phyloP scores from a whole-genome alignment of 1,139 yeast genomes.

The Nakaseomyces sp. region DNA sequence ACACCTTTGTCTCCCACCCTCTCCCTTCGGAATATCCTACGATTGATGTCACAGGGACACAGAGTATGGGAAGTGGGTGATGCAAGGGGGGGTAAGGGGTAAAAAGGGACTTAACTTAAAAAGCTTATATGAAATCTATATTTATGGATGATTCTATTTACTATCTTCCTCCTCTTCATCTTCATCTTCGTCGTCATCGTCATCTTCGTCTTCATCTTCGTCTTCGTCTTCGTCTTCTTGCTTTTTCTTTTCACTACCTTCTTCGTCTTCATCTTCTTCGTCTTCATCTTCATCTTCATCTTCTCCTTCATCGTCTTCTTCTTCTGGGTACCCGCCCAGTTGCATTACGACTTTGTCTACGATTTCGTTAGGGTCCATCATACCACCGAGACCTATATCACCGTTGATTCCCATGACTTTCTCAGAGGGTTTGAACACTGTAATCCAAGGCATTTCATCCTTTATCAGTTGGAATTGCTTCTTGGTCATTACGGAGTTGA shows the following conservation, averaged over 20 bases:
- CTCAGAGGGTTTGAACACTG: constrained; percentile 83
- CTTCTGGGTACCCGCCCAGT: constrained; percentile 84
- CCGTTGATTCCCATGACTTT: constrained; percentile 85
- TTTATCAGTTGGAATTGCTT: constrained; percentile 59
- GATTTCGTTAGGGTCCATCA: constrained; percentile 88
- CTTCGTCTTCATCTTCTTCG: constrained; percentile 39
- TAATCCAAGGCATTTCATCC: constrained; percentile 62
- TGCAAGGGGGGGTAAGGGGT: too few species aligned
- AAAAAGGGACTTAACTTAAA: background rate
- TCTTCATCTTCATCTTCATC: constrained; percentile 47
- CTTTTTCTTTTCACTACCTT: constrained; percentile 31
- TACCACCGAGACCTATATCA: constrained; percentile 95
- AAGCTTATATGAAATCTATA: background rate
- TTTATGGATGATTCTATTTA: constrained; percentile 5
- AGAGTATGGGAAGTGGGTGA: too few species aligned
- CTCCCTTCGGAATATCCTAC: too few species aligned
- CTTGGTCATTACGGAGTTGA: constrained; percentile 86
- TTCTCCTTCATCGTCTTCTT: constrained; percentile 67
- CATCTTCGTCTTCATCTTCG: constrained; percentile 36
- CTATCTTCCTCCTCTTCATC: constrained; percentile 34
- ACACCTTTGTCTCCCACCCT: too few species aligned
- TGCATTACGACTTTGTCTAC: constrained; percentile 76
- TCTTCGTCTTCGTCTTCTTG: constrained; percentile 18
- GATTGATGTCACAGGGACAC: too few species aligned
- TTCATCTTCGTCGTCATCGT: constrained; percentile 41